These are phyloP conservation scores for Alternaria sp. DNA, from an alignment of 2,329 filamentous ascomycete species.

Conservation along the genomic window DNA sequence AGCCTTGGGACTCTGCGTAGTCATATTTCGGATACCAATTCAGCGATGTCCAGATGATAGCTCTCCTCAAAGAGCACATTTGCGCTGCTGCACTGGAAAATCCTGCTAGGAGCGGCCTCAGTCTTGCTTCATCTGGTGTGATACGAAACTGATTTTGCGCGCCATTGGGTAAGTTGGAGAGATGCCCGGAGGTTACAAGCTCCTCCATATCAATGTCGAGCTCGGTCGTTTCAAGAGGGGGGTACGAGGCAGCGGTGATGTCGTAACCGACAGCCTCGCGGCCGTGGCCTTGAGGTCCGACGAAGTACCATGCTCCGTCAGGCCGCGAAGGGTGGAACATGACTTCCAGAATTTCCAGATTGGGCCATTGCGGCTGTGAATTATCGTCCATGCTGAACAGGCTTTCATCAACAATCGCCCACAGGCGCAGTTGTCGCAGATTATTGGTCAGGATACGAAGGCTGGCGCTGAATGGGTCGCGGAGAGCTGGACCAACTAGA, in stretches of 20 bases:
- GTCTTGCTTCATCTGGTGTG: conserved; percentile 8
- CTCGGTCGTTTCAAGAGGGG: conserved; percentile 13
- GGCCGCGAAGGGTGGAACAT: conserved; percentile 18
- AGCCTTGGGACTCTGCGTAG: background rate
- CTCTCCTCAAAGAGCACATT: background rate
- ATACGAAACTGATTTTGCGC: conserved; percentile 7
- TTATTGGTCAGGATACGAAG: conserved; percentile 20
- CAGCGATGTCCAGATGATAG: background rate
- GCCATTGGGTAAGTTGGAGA: background rate
- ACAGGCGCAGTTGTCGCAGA: conserved; percentile 11
- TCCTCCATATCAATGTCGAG: conserved; percentile 5
- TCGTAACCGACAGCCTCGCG: background rate
- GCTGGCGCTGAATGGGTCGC: conserved; percentile 24
- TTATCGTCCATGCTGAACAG: conserved; percentile 20
- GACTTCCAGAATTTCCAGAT: conserved; percentile 20
- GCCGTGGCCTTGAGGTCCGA: conserved; percentile 18
- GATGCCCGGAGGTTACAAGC: background rate
- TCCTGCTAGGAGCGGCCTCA: background rate
- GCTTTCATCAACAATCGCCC: conserved; percentile 12
- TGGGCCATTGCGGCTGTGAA: conserved; percentile 18
- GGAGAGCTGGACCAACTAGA: conserved; percentile 10
- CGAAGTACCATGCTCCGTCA: conserved; percentile 24
- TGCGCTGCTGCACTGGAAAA: background rate
- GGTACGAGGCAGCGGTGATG: conserved; percentile 10
- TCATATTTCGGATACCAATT: background rate